Percentiles rank a stretch among this genome's conserved stretches.
Conservation (phyloP, 148 eudicot species). For the Persicaria maculosa region DNA sequence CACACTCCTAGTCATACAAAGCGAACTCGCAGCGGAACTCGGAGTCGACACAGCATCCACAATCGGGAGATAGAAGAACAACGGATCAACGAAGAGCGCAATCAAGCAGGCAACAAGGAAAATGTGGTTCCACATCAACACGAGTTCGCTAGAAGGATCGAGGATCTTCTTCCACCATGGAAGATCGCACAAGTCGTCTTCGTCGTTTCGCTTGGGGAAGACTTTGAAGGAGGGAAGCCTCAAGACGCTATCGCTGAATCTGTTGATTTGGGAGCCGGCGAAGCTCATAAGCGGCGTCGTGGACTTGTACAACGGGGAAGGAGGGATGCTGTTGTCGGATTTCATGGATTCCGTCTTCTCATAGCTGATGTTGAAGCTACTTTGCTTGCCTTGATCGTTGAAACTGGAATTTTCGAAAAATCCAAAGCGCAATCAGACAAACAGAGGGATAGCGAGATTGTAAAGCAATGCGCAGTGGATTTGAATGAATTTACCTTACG, state of each 20-base stretch:
- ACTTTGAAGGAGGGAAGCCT: slow-evolving; percentile 13
- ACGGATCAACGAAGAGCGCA: slow-evolving; percentile 68
- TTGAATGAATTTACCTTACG: slow-evolving; percentile 23
- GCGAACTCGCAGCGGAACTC: slow-evolving; percentile 14
- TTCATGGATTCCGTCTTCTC: slow-evolving; percentile 7
- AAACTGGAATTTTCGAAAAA: slow-evolving; percentile 6
- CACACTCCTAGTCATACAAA: slow-evolving; percentile 45
- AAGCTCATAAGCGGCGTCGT: slow-evolving; percentile 17
- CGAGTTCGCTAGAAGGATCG: slow-evolving; percentile 66
- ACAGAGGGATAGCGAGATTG: neutral
- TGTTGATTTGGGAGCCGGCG: slow-evolving; percentile 15
- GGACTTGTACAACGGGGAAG: slow-evolving; percentile 21
- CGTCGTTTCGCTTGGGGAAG: slow-evolving; percentile 3
- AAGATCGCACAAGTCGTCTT: neutral
- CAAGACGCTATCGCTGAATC: slow-evolving; percentile 20
- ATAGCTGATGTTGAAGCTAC: slow-evolving; percentile 5
- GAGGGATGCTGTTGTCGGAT: slow-evolving; percentile 11
- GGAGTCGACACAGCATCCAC: slow-evolving; percentile 6
- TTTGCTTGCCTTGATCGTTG: slow-evolving; percentile 3
- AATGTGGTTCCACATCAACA: slow-evolving; percentile 58
- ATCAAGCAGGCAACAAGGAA: slow-evolving; percentile 57
- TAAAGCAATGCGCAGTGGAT: neutral
- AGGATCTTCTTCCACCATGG: slow-evolving; percentile 39
- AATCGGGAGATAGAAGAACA: slow-evolving; percentile 69
- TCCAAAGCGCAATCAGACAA: slow-evolving; percentile 2